phyloP scores from a whole-genome alignment of 768 basidiomycete genomes.

The Lentinula sp. region DNA sequence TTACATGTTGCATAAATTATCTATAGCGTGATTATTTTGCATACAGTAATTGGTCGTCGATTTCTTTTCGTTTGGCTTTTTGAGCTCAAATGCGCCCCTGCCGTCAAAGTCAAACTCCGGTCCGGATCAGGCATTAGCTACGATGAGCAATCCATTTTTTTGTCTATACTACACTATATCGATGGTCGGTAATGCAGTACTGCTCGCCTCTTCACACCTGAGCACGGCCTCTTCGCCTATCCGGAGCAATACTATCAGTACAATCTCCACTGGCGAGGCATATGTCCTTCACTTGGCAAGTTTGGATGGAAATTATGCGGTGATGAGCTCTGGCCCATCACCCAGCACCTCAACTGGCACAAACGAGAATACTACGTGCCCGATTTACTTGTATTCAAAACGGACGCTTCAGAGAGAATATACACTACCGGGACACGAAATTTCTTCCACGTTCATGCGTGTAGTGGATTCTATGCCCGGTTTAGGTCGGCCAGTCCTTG shows the following conservation, averaged over 20 bases:
- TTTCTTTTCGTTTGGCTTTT: too few relatives aligned
- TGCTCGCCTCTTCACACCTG: neutral
- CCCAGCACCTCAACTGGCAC: neutral
- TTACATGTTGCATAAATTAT: too few relatives aligned
- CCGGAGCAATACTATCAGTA: neutral
- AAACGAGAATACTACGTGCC: constrained; percentile 4
- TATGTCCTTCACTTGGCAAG: neutral
- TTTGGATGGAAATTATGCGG: neutral
- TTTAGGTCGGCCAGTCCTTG: constrained; percentile 34
- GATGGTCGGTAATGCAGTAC: neutral
- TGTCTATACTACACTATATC: neutral
- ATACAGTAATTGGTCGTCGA: too few relatives aligned
- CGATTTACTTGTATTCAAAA: constrained; percentile 65
- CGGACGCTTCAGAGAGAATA: constrained; percentile 37
- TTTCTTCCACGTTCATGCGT: constrained; percentile 50
- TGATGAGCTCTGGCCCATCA: neutral
- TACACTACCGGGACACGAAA: constrained; percentile 51
- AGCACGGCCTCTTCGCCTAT: neutral
- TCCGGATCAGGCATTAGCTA: too few relatives aligned
- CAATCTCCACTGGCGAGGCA: neutral
- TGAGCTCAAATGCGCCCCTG: too few relatives aligned
- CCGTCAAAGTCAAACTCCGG: too few relatives aligned
- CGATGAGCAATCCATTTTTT: neutral
- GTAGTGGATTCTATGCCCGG: constrained; percentile 36
- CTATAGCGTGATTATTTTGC: too few relatives aligned